These are phyloP conservation scores for Brasilioporus rufonigricans DNA, from an alignment of 768 basidiomycete species.

Conservation along the genomic window DNA sequence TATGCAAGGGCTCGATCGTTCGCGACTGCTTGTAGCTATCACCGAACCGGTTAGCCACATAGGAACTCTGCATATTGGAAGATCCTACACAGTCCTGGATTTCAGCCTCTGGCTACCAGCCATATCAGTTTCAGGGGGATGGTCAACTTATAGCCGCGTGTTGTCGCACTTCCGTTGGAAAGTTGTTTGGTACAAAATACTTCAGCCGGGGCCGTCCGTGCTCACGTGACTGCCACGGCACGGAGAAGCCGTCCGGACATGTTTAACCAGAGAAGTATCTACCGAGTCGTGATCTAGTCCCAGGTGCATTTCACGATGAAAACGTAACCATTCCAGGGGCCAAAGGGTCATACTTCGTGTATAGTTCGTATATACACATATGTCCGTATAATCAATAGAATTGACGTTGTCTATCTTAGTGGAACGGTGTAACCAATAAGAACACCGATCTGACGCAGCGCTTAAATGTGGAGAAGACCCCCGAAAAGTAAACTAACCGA, in stretches of 20 bases:
- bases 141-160: background rate
- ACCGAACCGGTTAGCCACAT: conserved; percentile 10
- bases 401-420: conserved; percentile 10
- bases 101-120: conserved; percentile 34
- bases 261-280: no score
- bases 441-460: background rate
- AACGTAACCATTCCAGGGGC: background rate
- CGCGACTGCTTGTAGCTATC: conserved; percentile 73
- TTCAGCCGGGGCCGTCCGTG: background rate
- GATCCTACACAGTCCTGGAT: conserved; percentile 42
- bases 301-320: background rate
- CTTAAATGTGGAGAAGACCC: background rate
- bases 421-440: background rate
- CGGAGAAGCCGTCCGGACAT: no score
- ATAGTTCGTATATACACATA: background rate
- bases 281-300: no score
- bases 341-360: background rate
- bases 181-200: conserved; percentile 12
- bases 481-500: background rate
- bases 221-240: no score
- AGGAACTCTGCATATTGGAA: background rate
- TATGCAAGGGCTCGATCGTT: conserved; percentile 79
- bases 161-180: conserved; percentile 5
- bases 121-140: conserved; percentile 11
- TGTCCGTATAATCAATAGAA: background rate